These are phyloP conservation scores for Myxozyma neotropica DNA, from an alignment of 805 yeast genomes.

Conservation along the genomic window DNA sequence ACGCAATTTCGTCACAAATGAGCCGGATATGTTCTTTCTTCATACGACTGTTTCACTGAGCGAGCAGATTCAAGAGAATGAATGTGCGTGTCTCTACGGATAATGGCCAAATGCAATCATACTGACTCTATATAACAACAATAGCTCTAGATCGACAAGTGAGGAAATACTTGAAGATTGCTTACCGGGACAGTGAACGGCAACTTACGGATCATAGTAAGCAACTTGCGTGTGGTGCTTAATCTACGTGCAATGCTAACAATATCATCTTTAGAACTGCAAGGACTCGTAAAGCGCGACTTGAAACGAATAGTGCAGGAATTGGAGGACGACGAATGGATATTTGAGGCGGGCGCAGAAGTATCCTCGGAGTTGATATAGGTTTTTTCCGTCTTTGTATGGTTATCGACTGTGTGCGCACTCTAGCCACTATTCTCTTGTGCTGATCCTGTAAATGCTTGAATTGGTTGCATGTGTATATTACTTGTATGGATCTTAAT, in stretches of 20 bases:
- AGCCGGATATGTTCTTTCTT: constrained; percentile 27
- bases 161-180: constrained; percentile 10
- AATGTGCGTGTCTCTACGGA: constrained; percentile 20
- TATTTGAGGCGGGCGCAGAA: constrained; percentile 25
- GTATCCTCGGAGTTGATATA: constrained; percentile 2
- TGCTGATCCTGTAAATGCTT: background rate
- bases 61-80: constrained; percentile 24
- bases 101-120: too few relatives aligned
- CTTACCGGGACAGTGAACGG: constrained; percentile 10
- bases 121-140: background rate
- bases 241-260: constrained; percentile 1
- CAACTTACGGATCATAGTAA: constrained; percentile 8
- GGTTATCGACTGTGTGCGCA: background rate
- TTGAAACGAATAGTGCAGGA: constrained; percentile 18
- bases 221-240: background rate
- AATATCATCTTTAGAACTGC: constrained; percentile 12
- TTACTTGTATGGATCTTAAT: background rate
- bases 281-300: constrained; percentile 23
- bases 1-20: constrained; percentile 23
- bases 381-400: background rate
- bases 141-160: constrained; percentile 23
- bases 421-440: too few relatives aligned
- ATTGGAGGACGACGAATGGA: constrained; percentile 31
- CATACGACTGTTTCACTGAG: constrained; percentile 19
- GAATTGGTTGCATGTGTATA: background rate